A percentile compares a stretch with the other conserved stretches of the same genome.
Conservation (phyloP, 2,329 filamentous ascomycete genomes). For the Xylariomycetidae sp. region DNA sequence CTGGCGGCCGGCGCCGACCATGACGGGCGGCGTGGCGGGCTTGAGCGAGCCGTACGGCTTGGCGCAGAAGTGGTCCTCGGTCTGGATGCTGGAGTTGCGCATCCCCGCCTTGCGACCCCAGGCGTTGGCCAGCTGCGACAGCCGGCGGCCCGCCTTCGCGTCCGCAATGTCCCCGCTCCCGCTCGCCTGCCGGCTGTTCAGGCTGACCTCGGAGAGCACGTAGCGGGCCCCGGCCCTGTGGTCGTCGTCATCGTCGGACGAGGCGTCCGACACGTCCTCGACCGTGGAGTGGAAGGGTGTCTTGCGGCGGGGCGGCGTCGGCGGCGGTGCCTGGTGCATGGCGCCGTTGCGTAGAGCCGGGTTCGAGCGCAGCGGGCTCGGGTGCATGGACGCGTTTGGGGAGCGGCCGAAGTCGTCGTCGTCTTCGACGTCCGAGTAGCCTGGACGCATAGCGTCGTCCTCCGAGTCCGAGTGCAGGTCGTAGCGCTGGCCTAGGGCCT, state of each 20-base stretch:
- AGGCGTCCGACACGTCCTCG: too few relatives aligned
- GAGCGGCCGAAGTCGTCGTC: constrained; percentile 21
- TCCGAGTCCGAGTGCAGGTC: constrained; percentile 23
- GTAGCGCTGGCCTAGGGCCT: constrained; percentile 40
- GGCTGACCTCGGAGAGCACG: constrained; percentile 37
- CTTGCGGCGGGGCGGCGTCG: constrained; percentile 17
- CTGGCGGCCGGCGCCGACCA: constrained; percentile 45
- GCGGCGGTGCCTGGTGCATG: constrained; percentile 11
- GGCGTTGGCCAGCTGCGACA: constrained; percentile 10
- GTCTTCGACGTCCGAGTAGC: constrained; percentile 28
- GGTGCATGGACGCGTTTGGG: constrained; percentile 29
- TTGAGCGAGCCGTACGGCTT: constrained; percentile 56
- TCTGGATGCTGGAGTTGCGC: constrained; percentile 43
- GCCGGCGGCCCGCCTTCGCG: constrained; percentile 18
- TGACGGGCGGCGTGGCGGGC: constrained; percentile 46
- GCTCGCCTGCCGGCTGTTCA: constrained; percentile 37
- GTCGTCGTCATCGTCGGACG: constrained; percentile 9
- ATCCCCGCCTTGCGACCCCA: constrained; percentile 10
- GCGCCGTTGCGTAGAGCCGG: too few relatives aligned
- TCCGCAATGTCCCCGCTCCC: constrained; percentile 42
- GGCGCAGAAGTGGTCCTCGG: constrained; percentile 43
- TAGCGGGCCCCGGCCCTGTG: constrained; percentile 22
- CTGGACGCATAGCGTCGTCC: constrained; percentile 5
- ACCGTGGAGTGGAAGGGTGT: constrained; percentile 27
- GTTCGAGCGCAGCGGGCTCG: constrained; percentile 50